Base-by-base conservation (phyloP, 1,139 yeast species). In the Kluyveromyces sp. region DNA sequence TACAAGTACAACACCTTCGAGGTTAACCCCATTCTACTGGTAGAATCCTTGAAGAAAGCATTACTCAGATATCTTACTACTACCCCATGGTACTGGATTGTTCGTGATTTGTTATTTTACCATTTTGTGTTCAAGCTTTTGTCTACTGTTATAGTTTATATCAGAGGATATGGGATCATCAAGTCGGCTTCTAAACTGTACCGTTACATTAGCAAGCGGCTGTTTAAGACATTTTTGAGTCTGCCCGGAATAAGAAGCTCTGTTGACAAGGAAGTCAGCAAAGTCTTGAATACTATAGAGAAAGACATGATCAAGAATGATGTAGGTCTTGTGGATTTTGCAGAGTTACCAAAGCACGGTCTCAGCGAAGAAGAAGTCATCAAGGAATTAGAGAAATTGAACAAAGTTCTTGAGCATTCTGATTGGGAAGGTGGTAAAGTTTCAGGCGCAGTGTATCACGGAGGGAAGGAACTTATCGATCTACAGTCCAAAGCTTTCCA, bases 361-460 rank as follows among this genome's bases (percentile, higher is more conserved):
- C 58, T 84, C 48, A 37, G 71, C 0, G 64, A 67, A n/a, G 63
- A 57, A 0, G 60, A 61, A 12, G 71, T 86, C 2, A 42, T 70
- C 17, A 53, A 56, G 0, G 78, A 79, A 50, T 65, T 87, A 49
- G 74, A 75, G 37, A 64, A 65, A 26, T 63, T 76, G 19, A 69
- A 74, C 29, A 49, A 54, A 2, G 41, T 44, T 18, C 64, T 84
- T 56, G 74, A 79, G 47, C 89, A 83, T 51, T 71, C 88, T 1
- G 82, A 80, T 46, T 89, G 96, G 96, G 73, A 77, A 57, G 71
- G 73, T 40, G 98, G 98, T 6, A 73, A 79, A 50, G 86, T 89
- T 1, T 83, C 95, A 28, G 98, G 98, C 12, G 97, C 96, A 0
- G 97, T 92, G 6, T 92, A 92, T 57, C 97, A 92, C 57, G 97